These are phyloP conservation scores for Cenchrus fungigraminus DNA, from an alignment of 176 grass and related monocot genomes.

Conservation along the genomic window DNA sequence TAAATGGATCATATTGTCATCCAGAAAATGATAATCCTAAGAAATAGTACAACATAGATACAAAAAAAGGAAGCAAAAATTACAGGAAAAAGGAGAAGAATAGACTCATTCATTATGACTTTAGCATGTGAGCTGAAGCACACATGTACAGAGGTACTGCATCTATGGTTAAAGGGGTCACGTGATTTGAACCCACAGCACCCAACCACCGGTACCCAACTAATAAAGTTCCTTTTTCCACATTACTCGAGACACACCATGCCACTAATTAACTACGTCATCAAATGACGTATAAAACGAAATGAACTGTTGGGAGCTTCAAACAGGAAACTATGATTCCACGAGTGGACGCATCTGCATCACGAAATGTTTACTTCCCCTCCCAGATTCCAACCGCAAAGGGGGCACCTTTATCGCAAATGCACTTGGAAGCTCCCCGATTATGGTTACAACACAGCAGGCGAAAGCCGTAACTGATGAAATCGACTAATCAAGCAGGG, in stretches of 20 bases:
- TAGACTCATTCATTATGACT: neutral
- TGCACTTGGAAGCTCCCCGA: neutral
- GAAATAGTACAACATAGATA: neutral
- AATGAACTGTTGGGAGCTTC: neutral
- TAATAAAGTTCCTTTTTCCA: neutral
- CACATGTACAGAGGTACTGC: neutral
- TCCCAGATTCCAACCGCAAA: slow-evolving; percentile 23
- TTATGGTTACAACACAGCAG: neutral
- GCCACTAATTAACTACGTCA: neutral
- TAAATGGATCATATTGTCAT: slow-evolving; percentile 22
- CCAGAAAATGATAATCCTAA: slow-evolving; percentile 14
- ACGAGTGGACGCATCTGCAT: neutral
- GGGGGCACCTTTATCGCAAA: slow-evolving; percentile 28
- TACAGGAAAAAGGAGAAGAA: neutral
- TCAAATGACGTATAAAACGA: neutral
- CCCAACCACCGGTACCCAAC: slow-evolving; percentile 4
- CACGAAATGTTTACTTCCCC: neutral
- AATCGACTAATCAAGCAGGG: neutral
- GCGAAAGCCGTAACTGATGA: neutral
- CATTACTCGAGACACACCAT: neutral
- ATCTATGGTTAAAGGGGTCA: slow-evolving; percentile 1
- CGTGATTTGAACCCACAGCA: slow-evolving; percentile 29
- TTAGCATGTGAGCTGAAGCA: slow-evolving; percentile 12
- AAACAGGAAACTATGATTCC: neutral
- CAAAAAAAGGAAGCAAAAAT: neutral